Evolutionary conservation across 2,329 filamentous ascomycete species (phyloP).

Genomic region (Cryphonectria radicalis): DNA sequence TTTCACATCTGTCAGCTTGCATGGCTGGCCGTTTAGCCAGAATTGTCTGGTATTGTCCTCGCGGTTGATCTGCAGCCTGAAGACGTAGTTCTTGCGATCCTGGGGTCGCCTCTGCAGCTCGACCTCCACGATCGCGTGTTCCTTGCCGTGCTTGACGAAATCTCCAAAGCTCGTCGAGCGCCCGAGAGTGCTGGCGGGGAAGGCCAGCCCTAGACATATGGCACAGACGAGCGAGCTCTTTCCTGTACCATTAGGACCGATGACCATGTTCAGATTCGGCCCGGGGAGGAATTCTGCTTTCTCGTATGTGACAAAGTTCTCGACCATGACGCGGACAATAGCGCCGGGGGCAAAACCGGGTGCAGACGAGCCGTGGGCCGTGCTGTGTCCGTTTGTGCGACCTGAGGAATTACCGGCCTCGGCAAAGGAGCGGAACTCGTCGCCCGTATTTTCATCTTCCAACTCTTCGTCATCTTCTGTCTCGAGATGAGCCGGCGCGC

Average conservation of each 20-base stretch:
- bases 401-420: slow-evolving; percentile 29
- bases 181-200: slow-evolving; percentile 78
- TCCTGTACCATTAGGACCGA: slow-evolving; percentile 97
- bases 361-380: slow-evolving; percentile 29
- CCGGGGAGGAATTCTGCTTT: slow-evolving; percentile 89
- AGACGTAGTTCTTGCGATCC: slow-evolving; percentile 68
- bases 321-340: slow-evolving; percentile 83
- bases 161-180: slow-evolving; percentile 83
- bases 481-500: slow-evolving; percentile 29
- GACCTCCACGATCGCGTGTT: slow-evolving; percentile 83
- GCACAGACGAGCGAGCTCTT: slow-evolving; percentile 98
- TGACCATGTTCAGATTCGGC: slow-evolving; percentile 96
- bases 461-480: slow-evolving; percentile 26
- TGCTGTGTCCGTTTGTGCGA: slow-evolving; percentile 12
- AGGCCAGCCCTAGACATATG: slow-evolving; percentile 91
- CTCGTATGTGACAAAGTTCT: slow-evolving; percentile 94
- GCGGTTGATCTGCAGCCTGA: slow-evolving; percentile 76
- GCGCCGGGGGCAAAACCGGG: slow-evolving; percentile 71
- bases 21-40: slow-evolving; percentile 70
- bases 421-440: slow-evolving; percentile 32
- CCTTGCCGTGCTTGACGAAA: slow-evolving; percentile 88
- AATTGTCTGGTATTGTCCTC: slow-evolving; percentile 85
- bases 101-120: slow-evolving; percentile 73
- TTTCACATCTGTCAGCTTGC: slow-evolving; percentile 67
- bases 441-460: slow-evolving; percentile 25